Percentiles rank a stretch among this genome's conserved stretches.
phyloP scores from a whole-genome alignment of 2,329 filamentous ascomycete species.

The Colletotrichum karsti region DNA sequence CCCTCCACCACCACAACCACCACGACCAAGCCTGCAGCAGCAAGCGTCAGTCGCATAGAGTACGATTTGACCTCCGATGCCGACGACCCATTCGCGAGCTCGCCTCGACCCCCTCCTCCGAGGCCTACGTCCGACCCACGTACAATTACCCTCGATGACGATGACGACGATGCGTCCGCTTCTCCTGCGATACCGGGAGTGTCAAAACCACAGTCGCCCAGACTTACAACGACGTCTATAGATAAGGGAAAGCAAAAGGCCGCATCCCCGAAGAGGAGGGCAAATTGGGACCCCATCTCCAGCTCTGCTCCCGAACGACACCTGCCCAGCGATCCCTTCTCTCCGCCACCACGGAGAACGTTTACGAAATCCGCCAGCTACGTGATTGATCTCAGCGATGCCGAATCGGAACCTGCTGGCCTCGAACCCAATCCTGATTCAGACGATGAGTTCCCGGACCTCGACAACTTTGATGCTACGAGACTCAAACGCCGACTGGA shows the following conservation, averaged over 20 bases:
- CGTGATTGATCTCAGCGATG: constrained; percentile 47
- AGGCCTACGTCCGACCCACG: neutral
- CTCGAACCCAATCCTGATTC: constrained; percentile 35
- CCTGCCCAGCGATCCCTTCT: constrained; percentile 8
- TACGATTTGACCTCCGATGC: constrained; percentile 21
- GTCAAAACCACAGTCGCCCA: neutral
- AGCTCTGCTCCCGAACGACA: constrained; percentile 57
- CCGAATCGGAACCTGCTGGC: neutral
- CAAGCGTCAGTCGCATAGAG: neutral
- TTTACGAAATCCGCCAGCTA: constrained; percentile 1
- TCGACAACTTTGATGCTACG: constrained; percentile 48
- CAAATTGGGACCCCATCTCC: constrained; percentile 60
- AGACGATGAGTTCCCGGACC: constrained; percentile 59
- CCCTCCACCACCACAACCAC: constrained; percentile 32
- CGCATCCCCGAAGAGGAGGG: constrained; percentile 34
- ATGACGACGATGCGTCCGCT: constrained; percentile 2
- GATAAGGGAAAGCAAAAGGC: constrained; percentile 18
- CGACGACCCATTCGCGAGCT: constrained; percentile 34
- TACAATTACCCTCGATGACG: constrained; percentile 3
- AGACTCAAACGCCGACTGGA: constrained; percentile 32
- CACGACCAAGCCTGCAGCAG: neutral
- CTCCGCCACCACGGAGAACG: constrained; percentile 1
- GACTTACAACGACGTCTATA: neutral
- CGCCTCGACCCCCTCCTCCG: constrained; percentile 23
- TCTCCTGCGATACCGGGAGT: neutral